phyloP scores from a whole-genome alignment of 768 basidiomycete genomes.

The Boletus reticulatus region DNA sequence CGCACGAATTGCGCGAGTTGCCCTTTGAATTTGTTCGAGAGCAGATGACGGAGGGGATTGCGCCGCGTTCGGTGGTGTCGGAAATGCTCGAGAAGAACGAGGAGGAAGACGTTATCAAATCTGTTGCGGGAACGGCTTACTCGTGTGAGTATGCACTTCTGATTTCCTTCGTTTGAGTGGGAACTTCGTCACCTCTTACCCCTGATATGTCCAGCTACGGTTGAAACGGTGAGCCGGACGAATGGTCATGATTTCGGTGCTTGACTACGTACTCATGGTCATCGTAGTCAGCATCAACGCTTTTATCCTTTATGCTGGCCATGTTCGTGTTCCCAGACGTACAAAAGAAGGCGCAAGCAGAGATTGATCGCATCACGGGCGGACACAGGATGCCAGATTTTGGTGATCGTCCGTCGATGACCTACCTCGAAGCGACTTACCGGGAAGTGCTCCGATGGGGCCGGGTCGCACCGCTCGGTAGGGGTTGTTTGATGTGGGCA shows the following conservation, averaged over 20 bases:
- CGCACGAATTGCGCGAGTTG: conserved; percentile 22
- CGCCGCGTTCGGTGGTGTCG: conserved; percentile 18
- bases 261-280: no score
- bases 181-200: neutral
- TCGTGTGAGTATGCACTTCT: conserved; percentile 17
- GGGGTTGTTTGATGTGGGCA: neutral
- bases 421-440: conserved; percentile 26
- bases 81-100: conserved; percentile 12
- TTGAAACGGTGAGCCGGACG: conserved; percentile 25
- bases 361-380: conserved; percentile 34
- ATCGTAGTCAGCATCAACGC: conserved; percentile 31
- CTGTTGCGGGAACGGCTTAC: conserved; percentile 30
- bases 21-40: conserved; percentile 34
- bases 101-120: conserved; percentile 28
- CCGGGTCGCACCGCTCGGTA: conserved; percentile 35
- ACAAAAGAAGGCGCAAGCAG: conserved; percentile 38
- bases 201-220: conserved; percentile 18
- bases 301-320: conserved; percentile 32
- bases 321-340: conserved; percentile 38
- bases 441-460: conserved; percentile 38
- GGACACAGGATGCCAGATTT: conserved; percentile 30
- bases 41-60: conserved; percentile 26
- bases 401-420: conserved; percentile 26
- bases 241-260: neutral
- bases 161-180: neutral